Evolutionary conservation across 2,329 filamentous ascomycete genomes (phyloP).

Genomic region (Xylaria sp.): DNA sequence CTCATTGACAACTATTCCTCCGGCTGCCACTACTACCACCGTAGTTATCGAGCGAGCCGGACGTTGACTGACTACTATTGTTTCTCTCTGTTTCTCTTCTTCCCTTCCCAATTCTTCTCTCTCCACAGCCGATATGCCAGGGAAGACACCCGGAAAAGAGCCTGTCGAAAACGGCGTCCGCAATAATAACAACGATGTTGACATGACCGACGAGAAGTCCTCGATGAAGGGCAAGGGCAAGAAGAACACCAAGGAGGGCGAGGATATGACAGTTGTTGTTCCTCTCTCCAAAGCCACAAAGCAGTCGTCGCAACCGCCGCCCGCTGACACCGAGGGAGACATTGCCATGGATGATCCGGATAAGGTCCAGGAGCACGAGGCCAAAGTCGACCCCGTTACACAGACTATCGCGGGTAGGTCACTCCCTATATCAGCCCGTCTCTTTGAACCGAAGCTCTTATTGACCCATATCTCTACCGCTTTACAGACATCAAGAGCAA

Average conservation of each 20-base stretch:
- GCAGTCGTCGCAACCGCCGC: slow-evolving; percentile 65
- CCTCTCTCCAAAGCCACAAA: slow-evolving; percentile 75
- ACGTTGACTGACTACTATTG: slow-evolving; percentile 24
- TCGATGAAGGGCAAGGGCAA: slow-evolving; percentile 73
- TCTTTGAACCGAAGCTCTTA: background rate
- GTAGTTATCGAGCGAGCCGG: slow-evolving; percentile 41
- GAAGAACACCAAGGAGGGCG: slow-evolving; percentile 72
- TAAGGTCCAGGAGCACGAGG: slow-evolving; percentile 61
- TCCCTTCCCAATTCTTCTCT: slow-evolving; percentile 16
- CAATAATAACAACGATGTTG: slow-evolving; percentile 74
- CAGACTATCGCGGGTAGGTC: slow-evolving; percentile 68
- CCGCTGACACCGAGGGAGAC: slow-evolving; percentile 74
- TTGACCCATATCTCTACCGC: slow-evolving; percentile 19
- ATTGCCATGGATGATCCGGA: slow-evolving; percentile 74
- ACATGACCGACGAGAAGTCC: slow-evolving; percentile 74
- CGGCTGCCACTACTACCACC: slow-evolving; percentile 17
- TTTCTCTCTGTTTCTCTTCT: slow-evolving; percentile 23
- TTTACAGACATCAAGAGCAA: slow-evolving; percentile 90
- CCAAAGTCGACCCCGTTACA: slow-evolving; percentile 68
- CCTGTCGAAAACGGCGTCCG: slow-evolving; percentile 75
- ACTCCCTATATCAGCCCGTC: background rate
- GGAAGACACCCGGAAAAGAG: slow-evolving; percentile 79
- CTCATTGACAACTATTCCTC: slow-evolving; percentile 28
- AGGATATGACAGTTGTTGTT: slow-evolving; percentile 85
- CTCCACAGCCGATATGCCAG: slow-evolving; percentile 66